Evolutionary conservation across 2,329 filamentous ascomycete species (phyloP), one percentile per base, ranked within the genome.

Genomic region (Aspergillus vadensis): DNA sequence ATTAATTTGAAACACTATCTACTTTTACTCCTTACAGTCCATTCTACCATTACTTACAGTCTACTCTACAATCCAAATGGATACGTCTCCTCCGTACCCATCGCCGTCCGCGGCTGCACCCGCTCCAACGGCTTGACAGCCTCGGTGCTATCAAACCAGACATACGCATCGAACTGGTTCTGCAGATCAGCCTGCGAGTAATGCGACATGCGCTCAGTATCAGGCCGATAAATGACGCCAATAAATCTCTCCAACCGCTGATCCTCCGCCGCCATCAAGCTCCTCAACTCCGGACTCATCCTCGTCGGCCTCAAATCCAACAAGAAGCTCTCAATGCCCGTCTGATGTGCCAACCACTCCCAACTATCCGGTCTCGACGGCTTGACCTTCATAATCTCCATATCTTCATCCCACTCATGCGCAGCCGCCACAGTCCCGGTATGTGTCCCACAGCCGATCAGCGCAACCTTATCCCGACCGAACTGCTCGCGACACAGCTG

Each of bases 401-500:
- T 81, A 57, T 82, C 77, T 9, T 76, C 79, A 55, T 81, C 82
- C 82, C 83, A 84, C 19, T 78, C 73, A 51, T 80, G 70, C 2
- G 82, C 81, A 1, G 83, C 82, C 0, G 82, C 82, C 2, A 85
- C 82, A 0, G 81, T 83, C 4, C 83, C 83, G 0, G 75, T 77
- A 64, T 85, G 78, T 3, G 80, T 82, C 5, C 80, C 76, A 57
- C 80, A 83, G 9, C 82, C 82, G 54, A 82, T 68, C 59, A 80
- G 76, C 5, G 73, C 72, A 15, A 80, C 78, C 30, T 80, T 72
- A 3, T 75, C 69, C 38, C 72, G 67, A 27, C 75, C 78, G 59
- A 79, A 78, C 10, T 72, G 65, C 66, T 83, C 77, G 23, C 79
- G 78, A 67, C 81, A 83, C n/a, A 85, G 69, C 68, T 85, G 82